These are phyloP conservation scores for Termitomyces sp. DNA, from an alignment of 768 basidiomycete genomes.

Conservation along the genomic window DNA sequence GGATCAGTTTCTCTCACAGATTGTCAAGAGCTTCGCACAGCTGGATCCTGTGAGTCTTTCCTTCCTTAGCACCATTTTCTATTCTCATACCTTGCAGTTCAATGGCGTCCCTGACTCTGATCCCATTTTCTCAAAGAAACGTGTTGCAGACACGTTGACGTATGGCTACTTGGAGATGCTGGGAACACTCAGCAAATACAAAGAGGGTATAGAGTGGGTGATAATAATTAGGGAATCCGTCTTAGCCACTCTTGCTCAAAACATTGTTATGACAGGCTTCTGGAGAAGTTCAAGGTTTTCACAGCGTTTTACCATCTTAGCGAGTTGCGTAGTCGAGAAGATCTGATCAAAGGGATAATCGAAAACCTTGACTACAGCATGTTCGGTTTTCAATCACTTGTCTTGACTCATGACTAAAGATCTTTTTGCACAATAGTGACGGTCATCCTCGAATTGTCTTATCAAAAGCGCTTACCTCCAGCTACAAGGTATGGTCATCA, in stretches of 20 bases:
- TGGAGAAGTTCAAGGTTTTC: constrained; percentile 91
- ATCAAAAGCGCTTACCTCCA: constrained; percentile 92
- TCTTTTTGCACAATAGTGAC: constrained; percentile 47
- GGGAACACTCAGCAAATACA: constrained; percentile 81
- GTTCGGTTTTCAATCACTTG: constrained; percentile 37
- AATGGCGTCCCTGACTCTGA: constrained; percentile 70
- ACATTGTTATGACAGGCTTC: constrained; percentile 45
- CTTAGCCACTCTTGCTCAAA: not conserved
- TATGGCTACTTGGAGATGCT: constrained; percentile 96
- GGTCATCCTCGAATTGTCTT: constrained; percentile 92
- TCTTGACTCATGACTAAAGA: constrained; percentile 6
- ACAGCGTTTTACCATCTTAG: constrained; percentile 95
- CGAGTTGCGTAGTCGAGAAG: constrained; percentile 86
- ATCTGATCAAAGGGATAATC: constrained; percentile 86
- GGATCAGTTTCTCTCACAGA: constrained; percentile 80
- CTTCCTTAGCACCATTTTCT: not conserved
- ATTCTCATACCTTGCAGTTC: constrained; percentile 37
- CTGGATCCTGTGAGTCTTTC: constrained; percentile 72
- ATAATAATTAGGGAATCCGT: not conserved
- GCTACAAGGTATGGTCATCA: constrained; percentile 59
- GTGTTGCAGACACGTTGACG: constrained; percentile 77
- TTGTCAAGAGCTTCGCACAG: constrained; percentile 84
- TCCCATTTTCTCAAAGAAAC: constrained; percentile 79
- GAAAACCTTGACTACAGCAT: constrained; percentile 89
- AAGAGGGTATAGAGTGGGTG: constrained; percentile 85